These are phyloP conservation scores for Fusarium lyarnte DNA, from an alignment of 2,329 filamentous ascomycete species.

Conservation along the genomic window DNA sequence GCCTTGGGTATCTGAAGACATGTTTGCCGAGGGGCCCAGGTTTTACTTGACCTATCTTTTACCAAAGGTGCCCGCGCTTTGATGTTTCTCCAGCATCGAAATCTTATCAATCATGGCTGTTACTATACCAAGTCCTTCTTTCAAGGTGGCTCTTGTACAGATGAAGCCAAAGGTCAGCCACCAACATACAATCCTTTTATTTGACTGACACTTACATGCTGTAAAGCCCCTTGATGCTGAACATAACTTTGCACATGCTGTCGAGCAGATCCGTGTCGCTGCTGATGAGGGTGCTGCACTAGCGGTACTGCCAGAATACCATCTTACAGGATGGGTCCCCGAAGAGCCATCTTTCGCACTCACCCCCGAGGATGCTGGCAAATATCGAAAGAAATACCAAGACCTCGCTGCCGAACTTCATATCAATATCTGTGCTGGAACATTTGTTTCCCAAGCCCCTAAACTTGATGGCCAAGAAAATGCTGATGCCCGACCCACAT, in stretches of 20 bases:
- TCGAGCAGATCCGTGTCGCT: conserved; percentile 26
- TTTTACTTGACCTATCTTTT: background rate
- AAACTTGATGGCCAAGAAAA: conserved; percentile 55
- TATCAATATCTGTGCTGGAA: conserved; percentile 79
- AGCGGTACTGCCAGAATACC: conserved; percentile 76
- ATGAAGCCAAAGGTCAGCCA: conserved; percentile 35
- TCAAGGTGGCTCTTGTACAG: conserved; percentile 37
- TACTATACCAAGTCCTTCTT: conserved; percentile 1
- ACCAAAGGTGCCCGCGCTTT: background rate
- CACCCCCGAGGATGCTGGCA: conserved; percentile 59
- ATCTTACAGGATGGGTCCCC: conserved; percentile 78
- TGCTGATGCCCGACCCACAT: conserved; percentile 53
- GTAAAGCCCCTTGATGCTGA: conserved; percentile 34
- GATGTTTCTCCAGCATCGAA: background rate
- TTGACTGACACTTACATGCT: background rate
- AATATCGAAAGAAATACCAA: conserved; percentile 69
- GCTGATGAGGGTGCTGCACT: conserved; percentile 50
- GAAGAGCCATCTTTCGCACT: conserved; percentile 67
- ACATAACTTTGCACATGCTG: conserved; percentile 31
- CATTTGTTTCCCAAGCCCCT: conserved; percentile 64
- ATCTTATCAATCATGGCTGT: conserved; percentile 16
- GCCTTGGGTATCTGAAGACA: background rate
- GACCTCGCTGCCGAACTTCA: conserved; percentile 70
- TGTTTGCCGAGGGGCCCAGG: background rate
- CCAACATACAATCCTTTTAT: background rate